These are phyloP conservation scores for Kwoniella newhampshirensis DNA, from an alignment of 768 basidiomycete genomes.

Conservation along the genomic window DNA sequence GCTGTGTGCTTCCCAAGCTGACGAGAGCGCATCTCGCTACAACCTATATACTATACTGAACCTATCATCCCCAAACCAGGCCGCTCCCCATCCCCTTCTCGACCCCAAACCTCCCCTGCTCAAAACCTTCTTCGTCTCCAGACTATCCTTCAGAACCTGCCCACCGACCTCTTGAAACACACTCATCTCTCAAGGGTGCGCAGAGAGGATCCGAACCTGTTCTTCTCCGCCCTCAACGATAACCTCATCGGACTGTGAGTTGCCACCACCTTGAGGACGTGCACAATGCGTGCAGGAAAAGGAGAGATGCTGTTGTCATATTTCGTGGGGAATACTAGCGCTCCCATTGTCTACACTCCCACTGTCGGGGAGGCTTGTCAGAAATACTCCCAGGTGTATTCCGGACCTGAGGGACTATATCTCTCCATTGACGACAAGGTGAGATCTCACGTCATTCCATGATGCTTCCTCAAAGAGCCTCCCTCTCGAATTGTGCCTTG, in stretches of 20 bases:
- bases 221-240: conserved; percentile 72
- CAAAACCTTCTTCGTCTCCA: conserved; percentile 44
- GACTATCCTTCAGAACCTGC: conserved; percentile 33
- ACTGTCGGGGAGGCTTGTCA: conserved; percentile 88
- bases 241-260: conserved; percentile 63
- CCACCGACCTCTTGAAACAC: conserved; percentile 70
- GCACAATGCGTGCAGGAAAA: too few species aligned
- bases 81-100: conserved; percentile 5
- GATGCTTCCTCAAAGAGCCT: too few species aligned
- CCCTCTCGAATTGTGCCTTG: background rate
- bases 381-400: conserved; percentile 69
- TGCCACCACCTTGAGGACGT: background rate
- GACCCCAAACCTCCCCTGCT: conserved; percentile 21
- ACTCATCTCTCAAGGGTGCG: conserved; percentile 78
- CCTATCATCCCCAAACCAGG: too few species aligned
- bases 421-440: conserved; percentile 82
- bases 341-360: conserved; percentile 86
- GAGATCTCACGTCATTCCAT: too few species aligned
- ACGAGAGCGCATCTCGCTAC: too few species aligned
- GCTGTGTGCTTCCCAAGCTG: too few species aligned
- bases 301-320: too few species aligned
- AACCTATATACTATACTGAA: too few species aligned
- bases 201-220: conserved; percentile 68
- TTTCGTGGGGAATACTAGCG: too few species aligned
- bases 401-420: conserved; percentile 60